phyloP scores from a whole-genome alignment of 352 stramenopile species.

The Phytopythium sindhum region DNA sequence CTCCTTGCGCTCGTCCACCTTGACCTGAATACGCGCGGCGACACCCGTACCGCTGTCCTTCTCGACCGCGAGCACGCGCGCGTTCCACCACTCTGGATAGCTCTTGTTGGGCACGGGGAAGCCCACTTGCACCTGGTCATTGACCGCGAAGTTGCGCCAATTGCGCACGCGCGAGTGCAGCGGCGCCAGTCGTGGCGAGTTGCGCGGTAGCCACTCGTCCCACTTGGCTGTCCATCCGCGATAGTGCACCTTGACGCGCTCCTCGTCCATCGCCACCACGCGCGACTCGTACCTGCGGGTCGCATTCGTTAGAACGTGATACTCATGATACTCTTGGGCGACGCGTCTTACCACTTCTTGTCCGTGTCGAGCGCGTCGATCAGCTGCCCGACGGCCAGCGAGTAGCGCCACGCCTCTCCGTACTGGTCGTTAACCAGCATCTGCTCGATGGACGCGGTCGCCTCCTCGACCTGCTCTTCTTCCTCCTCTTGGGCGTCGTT shows the following conservation, averaged over 20 bases:
- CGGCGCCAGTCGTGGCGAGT: conserved; percentile 83
- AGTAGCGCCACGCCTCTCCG: conserved; percentile 52
- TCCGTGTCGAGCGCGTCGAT: conserved; percentile 71
- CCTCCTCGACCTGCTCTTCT: not conserved
- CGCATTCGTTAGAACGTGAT: not conserved
- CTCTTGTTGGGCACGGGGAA: conserved; percentile 8
- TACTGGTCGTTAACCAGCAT: conserved; percentile 11
- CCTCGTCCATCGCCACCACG: conserved; percentile 25
- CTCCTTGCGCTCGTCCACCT: conserved; percentile 17
- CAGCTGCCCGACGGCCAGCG: conserved; percentile 51
- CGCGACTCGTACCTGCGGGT: conserved; percentile 36
- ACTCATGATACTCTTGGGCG: no score
- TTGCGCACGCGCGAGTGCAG: conserved; percentile 77
- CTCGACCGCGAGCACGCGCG: conserved; percentile 8
- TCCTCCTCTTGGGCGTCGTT: not conserved
- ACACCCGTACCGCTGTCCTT: conserved; percentile 23
- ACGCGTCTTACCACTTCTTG: conserved; percentile 46
- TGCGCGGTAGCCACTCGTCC: conserved; percentile 92
- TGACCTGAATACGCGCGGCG: conserved; percentile 28
- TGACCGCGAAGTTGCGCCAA: conserved; percentile 42
- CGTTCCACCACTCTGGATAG: conserved; percentile 40
- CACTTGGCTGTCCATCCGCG: conserved; percentile 93
- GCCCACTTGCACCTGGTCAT: conserved; percentile 37
- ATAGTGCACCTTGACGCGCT: conserved; percentile 90
- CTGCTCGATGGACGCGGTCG: conserved; percentile 4